Percentiles rank a stretch among this genome's conserved stretches.
phyloP scores from a whole-genome alignment of 495 filamentous ascomycete species.

The Emericellopsis terricola region DNA sequence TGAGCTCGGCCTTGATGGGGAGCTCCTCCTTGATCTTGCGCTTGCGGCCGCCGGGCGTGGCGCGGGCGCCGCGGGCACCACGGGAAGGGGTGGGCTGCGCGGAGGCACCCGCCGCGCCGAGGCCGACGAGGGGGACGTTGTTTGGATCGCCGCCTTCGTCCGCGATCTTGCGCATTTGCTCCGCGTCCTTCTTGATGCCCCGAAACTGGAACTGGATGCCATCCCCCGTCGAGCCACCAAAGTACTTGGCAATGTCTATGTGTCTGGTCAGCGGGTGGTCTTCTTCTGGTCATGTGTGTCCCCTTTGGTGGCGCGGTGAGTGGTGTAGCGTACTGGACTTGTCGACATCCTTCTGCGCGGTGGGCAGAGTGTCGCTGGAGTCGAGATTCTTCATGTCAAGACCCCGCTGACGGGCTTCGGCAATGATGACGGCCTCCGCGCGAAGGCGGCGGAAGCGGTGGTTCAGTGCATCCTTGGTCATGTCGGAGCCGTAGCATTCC shows the following conservation, averaged over 20 bases:
- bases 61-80: not conserved
- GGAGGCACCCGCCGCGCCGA: not conserved
- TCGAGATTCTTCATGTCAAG: slow-evolving; percentile 6
- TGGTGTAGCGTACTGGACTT: slow-evolving; percentile 3
- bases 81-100: slow-evolving; percentile 4
- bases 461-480: slow-evolving; percentile 19
- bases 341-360: slow-evolving; percentile 3
- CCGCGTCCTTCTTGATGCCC: slow-evolving; percentile 20
- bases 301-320: too few relatives aligned
- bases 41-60: not conserved
- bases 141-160: slow-evolving; percentile 11
- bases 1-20: slow-evolving; percentile 4
- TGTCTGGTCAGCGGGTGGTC: not conserved
- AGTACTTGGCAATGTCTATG: slow-evolving; percentile 23
- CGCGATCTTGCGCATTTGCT: slow-evolving; percentile 16
- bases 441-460: slow-evolving; percentile 27
- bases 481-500: slow-evolving; percentile 11
- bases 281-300: too few relatives aligned
- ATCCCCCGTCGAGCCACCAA: slow-evolving; percentile 20
- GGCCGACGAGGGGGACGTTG: slow-evolving; percentile 2
- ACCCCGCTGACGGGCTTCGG: slow-evolving; percentile 33
- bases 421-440: slow-evolving; percentile 14
- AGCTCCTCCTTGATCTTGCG: slow-evolving; percentile 5
- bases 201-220: slow-evolving; percentile 31
- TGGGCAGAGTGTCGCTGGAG: not conserved